Evolutionary conservation across 1,284 basidiomycete genomes (phyloP).

Genomic region (Calocybe gambosa): DNA sequence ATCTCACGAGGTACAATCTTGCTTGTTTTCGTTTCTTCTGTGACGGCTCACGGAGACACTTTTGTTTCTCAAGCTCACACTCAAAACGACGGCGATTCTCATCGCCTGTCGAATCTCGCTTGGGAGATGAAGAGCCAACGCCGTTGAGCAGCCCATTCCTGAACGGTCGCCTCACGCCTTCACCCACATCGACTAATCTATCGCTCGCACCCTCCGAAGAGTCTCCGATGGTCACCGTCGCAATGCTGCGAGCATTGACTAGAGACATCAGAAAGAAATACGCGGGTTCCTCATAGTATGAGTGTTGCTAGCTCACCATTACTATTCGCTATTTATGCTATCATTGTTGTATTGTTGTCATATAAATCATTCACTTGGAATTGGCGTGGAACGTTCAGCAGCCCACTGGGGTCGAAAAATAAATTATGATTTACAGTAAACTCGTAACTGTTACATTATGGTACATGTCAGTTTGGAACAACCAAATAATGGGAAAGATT

Average conservation of each 20-base stretch:
- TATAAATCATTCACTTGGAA: too few relatives aligned
- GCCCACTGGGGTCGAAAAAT: too few relatives aligned
- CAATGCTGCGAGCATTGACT: conserved; percentile 66
- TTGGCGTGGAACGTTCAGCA: too few relatives aligned
- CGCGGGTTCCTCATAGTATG: conserved; percentile 14
- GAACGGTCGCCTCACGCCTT: conserved; percentile 32
- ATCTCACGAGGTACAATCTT: conserved; percentile 25
- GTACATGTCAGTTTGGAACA: too few relatives aligned
- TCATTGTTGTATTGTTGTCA: neutral
- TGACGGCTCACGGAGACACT: conserved; percentile 1
- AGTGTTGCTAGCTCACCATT: conserved; percentile 1
- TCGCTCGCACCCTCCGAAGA: conserved; percentile 25
- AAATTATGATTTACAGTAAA: too few relatives aligned
- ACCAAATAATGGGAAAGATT: too few relatives aligned
- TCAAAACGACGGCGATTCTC: conserved; percentile 40
- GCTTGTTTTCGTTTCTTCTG: neutral
- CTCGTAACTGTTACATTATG: too few relatives aligned
- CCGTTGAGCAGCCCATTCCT: conserved; percentile 24
- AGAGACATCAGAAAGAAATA: conserved; percentile 56
- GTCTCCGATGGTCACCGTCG: conserved; percentile 45
- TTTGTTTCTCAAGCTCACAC: conserved; percentile 19
- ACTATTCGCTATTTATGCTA: neutral
- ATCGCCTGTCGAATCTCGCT: conserved; percentile 21
- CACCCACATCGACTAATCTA: conserved; percentile 30
- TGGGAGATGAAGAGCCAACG: conserved; percentile 19